Evolutionary conservation across 2,329 filamentous ascomycete species (phyloP).

Genomic region (Ophiostoma himal-ulmi): DNA sequence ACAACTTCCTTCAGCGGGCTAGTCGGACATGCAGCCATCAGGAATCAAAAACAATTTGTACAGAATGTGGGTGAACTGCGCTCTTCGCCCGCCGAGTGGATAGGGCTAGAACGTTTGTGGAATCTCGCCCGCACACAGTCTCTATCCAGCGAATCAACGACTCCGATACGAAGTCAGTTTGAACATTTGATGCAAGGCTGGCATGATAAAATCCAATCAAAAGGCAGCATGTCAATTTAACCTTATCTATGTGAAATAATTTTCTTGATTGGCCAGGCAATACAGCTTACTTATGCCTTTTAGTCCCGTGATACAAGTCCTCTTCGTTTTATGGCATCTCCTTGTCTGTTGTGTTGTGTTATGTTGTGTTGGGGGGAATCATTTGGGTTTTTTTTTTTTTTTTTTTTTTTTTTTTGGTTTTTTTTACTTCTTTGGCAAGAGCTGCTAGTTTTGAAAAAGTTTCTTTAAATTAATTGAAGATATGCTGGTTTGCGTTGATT

Average conservation of each 20-base stretch:
- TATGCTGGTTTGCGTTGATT: no score
- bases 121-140: slow-evolving; percentile 4
- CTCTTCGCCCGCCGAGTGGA: slow-evolving; percentile 5
- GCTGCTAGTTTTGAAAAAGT: no score
- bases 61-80: neutral
- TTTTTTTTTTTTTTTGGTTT: no score
- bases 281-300: neutral
- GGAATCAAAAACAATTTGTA: neutral
- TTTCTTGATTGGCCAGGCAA: neutral
- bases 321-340: neutral
- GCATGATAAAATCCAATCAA: neutral
- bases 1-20: neutral
- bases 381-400: no score
- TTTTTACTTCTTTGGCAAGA: no score
- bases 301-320: neutral
- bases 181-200: neutral
- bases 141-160: neutral
- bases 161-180: neutral
- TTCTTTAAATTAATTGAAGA: no score
- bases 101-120: slow-evolving; percentile 3
- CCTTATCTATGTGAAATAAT: neutral
- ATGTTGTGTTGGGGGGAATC: no score
- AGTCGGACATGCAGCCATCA: neutral
- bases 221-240: neutral
- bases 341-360: no score